Percentiles rank a stretch among this genome's conserved stretches.
Conservation (phyloP, 768 basidiomycete species). For the Glaciozyma antarctica region DNA sequence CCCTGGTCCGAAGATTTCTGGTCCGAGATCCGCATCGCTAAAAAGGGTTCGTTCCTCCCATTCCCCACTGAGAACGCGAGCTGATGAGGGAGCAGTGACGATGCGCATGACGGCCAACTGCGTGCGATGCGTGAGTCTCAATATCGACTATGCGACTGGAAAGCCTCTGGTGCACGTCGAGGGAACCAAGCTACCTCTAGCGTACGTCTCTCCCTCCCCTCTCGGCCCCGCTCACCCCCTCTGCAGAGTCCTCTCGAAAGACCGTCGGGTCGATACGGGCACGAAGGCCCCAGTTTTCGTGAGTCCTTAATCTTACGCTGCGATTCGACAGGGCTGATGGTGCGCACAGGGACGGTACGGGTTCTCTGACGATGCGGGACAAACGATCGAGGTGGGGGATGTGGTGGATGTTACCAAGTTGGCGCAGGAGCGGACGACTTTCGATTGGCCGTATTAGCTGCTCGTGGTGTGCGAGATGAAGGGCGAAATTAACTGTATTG, state of each 20-base stretch:
- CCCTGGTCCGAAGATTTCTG: constrained; percentile 13
- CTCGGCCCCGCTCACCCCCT: neutral
- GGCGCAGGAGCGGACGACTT: too few species aligned
- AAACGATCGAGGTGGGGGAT: too few species aligned
- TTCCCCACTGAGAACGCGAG: too few species aligned
- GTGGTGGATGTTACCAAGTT: too few species aligned
- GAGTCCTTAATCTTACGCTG: neutral
- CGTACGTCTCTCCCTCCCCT: neutral
- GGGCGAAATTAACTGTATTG: too few species aligned
- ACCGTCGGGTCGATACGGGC: constrained; percentile 5
- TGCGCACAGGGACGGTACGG: constrained; percentile 7
- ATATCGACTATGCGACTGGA: constrained; percentile 10
- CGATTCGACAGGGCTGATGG: neutral
- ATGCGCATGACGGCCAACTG: constrained; percentile 5
- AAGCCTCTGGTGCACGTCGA: neutral
- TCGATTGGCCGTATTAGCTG: too few species aligned
- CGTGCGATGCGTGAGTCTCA: constrained; percentile 10
- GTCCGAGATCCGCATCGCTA: neutral
- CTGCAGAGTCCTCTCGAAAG: neutral
- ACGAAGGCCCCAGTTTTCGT: constrained; percentile 7
- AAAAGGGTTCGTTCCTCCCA: neutral
- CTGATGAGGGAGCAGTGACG: too few species aligned
- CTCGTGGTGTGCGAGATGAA: too few species aligned
- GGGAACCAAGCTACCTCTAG: neutral
- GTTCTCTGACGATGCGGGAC: constrained; percentile 6